Evolutionary conservation across 2,329 filamentous ascomycete genomes (phyloP), one percentile per base, ranked within the genome.

Genomic region (Aspergillus pseudoterreus): DNA sequence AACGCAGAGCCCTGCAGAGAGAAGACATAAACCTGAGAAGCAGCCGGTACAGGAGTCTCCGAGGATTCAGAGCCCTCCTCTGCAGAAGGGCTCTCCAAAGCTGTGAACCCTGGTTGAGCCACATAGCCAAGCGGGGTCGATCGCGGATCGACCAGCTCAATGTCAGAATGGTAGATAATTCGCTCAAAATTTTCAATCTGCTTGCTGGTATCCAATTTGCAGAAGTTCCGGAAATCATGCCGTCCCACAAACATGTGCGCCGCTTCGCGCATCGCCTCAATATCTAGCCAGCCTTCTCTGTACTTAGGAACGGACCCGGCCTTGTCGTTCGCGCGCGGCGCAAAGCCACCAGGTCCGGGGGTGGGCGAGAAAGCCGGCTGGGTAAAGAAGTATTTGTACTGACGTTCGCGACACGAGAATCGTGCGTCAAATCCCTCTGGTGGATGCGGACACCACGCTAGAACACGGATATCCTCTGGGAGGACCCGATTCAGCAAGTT

Each of bases 301-400:
- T 66, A 64, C 21, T 68, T 64, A 12, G 60, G 57, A 11, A 54
- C 50, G 15, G 57, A 38, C 24, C 64, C 62, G 4, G 59, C 55
- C 58, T 56, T 52, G 22, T 50, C 55, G 33, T 57, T 50, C 32
- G 49, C 53, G 46, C 63, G 61, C 57, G 60, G 64, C 33, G 75
- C 73, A 43, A 82, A 70, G 4, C 81, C 82, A 35, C 80, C 55
- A 17, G 77, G 65, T 1, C 78, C 74, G 0, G 86, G 83, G 4
- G 82, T 77, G 0, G 90, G 90, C 2, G 83, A 76, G 65, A 90
- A 96, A 1, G 88, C 89, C 0, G 94, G 94, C 67, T 96, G 90
- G 0, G 94, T 97, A 76, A 99, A 99, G 77, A 96, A 97, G 73
- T 99, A 99, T 52, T 90, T 85, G 75, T 99, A 99, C 59, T 88